Conservation (phyloP, 768 basidiomycete genomes). For the Pluteus cervinus region DNA sequence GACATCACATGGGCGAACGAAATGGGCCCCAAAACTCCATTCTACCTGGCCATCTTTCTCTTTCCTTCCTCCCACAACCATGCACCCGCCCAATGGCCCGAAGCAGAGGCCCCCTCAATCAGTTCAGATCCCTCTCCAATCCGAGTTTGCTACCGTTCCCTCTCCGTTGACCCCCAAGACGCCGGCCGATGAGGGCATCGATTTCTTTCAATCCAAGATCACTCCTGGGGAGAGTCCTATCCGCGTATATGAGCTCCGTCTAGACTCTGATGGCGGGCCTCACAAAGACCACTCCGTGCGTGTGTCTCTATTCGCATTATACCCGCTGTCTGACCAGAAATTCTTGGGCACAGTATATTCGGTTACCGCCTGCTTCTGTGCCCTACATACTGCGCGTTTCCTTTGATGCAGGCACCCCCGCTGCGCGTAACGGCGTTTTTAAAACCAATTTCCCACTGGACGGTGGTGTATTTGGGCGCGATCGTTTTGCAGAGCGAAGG, state of each 20-base stretch:
- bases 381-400: constrained; percentile 92
- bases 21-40: no score
- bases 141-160: no score
- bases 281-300: constrained; percentile 77
- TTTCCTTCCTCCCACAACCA: constrained; percentile 8
- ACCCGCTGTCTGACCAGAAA: constrained; percentile 6
- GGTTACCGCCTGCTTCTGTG: constrained; percentile 83
- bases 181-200: constrained; percentile 88
- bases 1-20: no score
- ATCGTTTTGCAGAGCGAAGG: constrained; percentile 70
- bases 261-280: constrained; percentile 91
- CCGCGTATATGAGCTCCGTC: constrained; percentile 77
- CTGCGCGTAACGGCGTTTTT: constrained; percentile 85
- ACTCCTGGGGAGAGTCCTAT: constrained; percentile 56
- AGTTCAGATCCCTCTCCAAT: no score
- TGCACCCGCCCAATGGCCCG: constrained; percentile 10
- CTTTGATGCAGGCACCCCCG: constrained; percentile 88
- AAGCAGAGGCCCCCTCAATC: no score
- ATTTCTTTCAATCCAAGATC: constrained; percentile 67
- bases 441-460: constrained; percentile 97
- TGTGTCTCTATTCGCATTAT: constrained; percentile 9
- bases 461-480: constrained; percentile 78
- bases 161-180: constrained; percentile 68
- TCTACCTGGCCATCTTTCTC: constrained; percentile 5
- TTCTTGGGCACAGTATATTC: constrained; percentile 66